Base-by-base conservation (phyloP, 495 filamentous ascomycete genomes). In the Cairneyella variabilis region DNA sequence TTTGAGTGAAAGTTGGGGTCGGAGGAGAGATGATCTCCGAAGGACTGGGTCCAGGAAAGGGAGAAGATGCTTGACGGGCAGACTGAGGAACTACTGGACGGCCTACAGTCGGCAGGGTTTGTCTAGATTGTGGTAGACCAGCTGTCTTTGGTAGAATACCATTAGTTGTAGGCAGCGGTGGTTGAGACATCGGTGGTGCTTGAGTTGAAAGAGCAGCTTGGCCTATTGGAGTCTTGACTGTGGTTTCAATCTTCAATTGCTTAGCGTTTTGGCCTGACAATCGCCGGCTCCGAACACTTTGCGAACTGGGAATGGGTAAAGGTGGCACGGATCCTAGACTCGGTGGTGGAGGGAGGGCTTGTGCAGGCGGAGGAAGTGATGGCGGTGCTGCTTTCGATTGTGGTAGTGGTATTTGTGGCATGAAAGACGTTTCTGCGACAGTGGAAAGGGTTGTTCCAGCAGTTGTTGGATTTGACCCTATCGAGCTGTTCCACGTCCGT, bases 401-500 rank as follows among this genome's bases (percentile, higher is more conserved):
- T 45, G 52, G 10, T 22, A 42, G 18, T 22, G 48, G 42, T 17
- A 60, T 56, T 25, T 51, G 63, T 65, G 39, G 66, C 51, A 55
- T 67, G 51, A n/a, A 45, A 30, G 70, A 67, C 27, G 80, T 79
- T 69, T 96, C 91, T 28, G 82, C 80, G 44, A 95, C 85, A 1
- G 89, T 87, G 2, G 89, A 88, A 44, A 97, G 65, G 14, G 80
- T 76, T 30, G 81, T 88, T 9, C 83, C 84, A 21, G 81, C 78
- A 1, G 87, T 89, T 9, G 85, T 88, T 18, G 86, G 80, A 47
- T 90, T 88, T 6, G 90, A 95, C 21, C 80, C 83, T 61, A 80
- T 78, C 16, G 91, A 95, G 69, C 87, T 96, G 60, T 89, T 85
- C 89, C 90, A 96, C 6, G 90, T 93, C 42, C 85, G 82, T 41